Percentiles rank a stretch among this genome's conserved stretches.
phyloP scores from a whole-genome alignment of 805 yeast species.

The Millerago galiae region DNA sequence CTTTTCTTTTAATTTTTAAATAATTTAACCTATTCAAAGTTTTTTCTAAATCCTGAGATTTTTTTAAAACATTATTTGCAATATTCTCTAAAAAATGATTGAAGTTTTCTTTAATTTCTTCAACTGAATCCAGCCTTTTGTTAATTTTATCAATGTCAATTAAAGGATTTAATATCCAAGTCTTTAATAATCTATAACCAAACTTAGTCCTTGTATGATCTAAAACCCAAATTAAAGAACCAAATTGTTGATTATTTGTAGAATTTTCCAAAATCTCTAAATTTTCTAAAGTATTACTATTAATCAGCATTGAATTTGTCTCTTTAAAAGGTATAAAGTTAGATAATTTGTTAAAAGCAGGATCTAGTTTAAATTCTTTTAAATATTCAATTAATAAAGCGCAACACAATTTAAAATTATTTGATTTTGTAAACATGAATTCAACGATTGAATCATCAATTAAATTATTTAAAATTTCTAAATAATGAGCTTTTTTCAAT shows the following conservation, averaged over 20 bases:
- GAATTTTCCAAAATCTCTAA: slow-evolving; percentile 70
- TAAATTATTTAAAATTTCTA: slow-evolving; percentile 11
- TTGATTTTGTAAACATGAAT: slow-evolving; percentile 20
- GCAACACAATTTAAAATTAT: slow-evolving; percentile 32
- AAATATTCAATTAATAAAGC: slow-evolving; percentile 48
- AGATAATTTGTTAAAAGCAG: slow-evolving; percentile 43
- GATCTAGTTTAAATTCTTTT: slow-evolving; percentile 53
- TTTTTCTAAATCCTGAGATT: slow-evolving; percentile 52
- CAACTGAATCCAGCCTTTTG: slow-evolving; percentile 58
- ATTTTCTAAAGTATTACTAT: slow-evolving; percentile 59
- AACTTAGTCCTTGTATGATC: slow-evolving; percentile 75
- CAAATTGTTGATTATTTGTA: slow-evolving; percentile 49
- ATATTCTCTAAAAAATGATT: slow-evolving; percentile 33
- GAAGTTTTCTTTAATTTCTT: slow-evolving; percentile 36
- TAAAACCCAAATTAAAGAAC: slow-evolving; percentile 73
- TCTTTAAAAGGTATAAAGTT: slow-evolving; percentile 49
- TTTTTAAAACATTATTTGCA: slow-evolving; percentile 25
- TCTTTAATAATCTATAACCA: slow-evolving; percentile 59
- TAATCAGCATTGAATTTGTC: slow-evolving; percentile 44
- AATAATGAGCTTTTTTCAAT: slow-evolving; percentile 11
- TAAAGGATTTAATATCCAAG: slow-evolving; percentile 77
- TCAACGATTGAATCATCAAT: slow-evolving; percentile 20
- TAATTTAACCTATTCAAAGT: slow-evolving; percentile 55
- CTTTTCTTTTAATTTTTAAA: slow-evolving; percentile 51
- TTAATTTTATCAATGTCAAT: slow-evolving; percentile 45